Base-by-base conservation (phyloP, 1,284 basidiomycete genomes). In the Stereum hirsutum region DNA sequence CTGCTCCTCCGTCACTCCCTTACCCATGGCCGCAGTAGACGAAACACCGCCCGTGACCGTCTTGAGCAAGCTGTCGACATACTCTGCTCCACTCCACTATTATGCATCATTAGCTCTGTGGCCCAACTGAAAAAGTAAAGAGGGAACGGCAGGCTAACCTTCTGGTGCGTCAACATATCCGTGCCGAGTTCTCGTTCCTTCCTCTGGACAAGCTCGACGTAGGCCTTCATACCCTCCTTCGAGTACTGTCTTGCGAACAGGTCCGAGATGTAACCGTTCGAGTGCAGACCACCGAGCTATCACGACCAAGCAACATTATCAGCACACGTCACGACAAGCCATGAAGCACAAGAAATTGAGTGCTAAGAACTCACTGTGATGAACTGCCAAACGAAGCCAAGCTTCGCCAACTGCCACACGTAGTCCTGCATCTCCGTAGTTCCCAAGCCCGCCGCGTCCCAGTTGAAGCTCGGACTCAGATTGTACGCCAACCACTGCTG, bases 311-410 rank as follows among this genome's bases (percentile, higher is more conserved):
- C 14, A 23, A 6, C n/a, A 36, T 39, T 23, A 51, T 30, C 26
- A 36, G 14, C 7, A 15, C 19, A 15, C 2, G 41, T 6, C 27
- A 3, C 28, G 0, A 25, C 19, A 32, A 11, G 3, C 33, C 11
- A 40, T 11, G 19, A 21, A 15, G 17, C 38, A 25, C 21, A 11
- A 27, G n/a, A n/a, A n/a, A n/a, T n/a, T n/a, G n/a, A n/a, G n/a
- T n/a, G n/a, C n/a, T n/a, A n/a, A n/a, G n/a, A 17, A 70, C 86
- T 59, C 46, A 91, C 88, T 52, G 93, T 96, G 64, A 99, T 98
- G 73, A 99, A 98, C 62, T 98, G 95, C 93, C 94, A 98, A 47
- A 89, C 84, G 61, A 94, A 95, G 35, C 89, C 92, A 38, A 94
- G 78, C 70, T 86, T 93, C 46, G 87, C 91, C 15, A 96, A 74